A percentile compares a stretch with the other conserved stretches of the same genome.
Conservation (phyloP, 352 stramenopile genomes). For the Halophytophthora batemanensis region DNA sequence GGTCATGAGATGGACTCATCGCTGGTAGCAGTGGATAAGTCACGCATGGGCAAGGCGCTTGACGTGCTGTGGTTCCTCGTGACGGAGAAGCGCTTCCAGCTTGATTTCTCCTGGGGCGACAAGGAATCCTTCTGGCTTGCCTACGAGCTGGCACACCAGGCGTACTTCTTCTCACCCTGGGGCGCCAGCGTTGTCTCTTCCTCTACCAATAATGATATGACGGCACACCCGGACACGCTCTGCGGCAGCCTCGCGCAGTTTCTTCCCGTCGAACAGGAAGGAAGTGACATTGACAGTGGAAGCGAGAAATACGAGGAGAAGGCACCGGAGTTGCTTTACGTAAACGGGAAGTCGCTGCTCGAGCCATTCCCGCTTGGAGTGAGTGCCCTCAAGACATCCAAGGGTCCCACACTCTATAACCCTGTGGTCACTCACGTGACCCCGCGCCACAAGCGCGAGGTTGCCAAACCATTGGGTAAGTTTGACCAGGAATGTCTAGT, state of each 20-base stretch:
- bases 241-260: slow-evolving; percentile 18
- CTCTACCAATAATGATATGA: slow-evolving; percentile 11
- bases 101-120: slow-evolving; percentile 12
- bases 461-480: background rate
- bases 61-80: slow-evolving; percentile 2
- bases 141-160: slow-evolving; percentile 7
- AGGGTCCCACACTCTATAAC: slow-evolving; percentile 21
- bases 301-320: slow-evolving; percentile 1
- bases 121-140: slow-evolving; percentile 22
- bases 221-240: slow-evolving; percentile 9
- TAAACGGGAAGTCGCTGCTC: slow-evolving; percentile 41
- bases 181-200: slow-evolving; percentile 10
- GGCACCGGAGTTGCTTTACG: slow-evolving; percentile 34
- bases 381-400: slow-evolving; percentile 11
- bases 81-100: background rate
- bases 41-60: slow-evolving; percentile 1
- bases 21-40: slow-evolving; percentile 16
- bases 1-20: slow-evolving; percentile 20
- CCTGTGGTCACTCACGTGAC: slow-evolving; percentile 32
- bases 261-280: background rate
- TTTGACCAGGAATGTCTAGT: slow-evolving; percentile 23
- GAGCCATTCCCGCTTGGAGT: slow-evolving; percentile 27
- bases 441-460: slow-evolving; percentile 20
- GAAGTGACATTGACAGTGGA: too few species aligned
- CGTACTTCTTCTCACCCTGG: slow-evolving; percentile 21